Conservation (phyloP, 1,284 basidiomycete genomes). For the Abortiporus biennis region DNA sequence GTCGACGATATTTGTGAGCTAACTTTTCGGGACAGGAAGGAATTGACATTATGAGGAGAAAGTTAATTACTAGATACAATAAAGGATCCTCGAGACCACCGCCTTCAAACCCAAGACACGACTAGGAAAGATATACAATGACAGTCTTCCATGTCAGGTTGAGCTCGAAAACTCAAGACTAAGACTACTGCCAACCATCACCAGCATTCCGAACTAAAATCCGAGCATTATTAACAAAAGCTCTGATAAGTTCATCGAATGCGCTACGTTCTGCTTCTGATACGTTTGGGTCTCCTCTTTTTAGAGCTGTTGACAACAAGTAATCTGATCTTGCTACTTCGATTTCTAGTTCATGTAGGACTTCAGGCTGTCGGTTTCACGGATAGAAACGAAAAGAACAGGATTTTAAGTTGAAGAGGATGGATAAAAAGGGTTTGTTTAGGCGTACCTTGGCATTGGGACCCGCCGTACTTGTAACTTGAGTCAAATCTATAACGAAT, state of each 20-base stretch:
- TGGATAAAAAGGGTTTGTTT: slow-evolving; percentile 2
- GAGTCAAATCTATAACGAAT: slow-evolving; percentile 89
- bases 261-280: slow-evolving; percentile 61
- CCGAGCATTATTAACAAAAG: slow-evolving; percentile 77
- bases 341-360: slow-evolving; percentile 67
- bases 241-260: slow-evolving; percentile 75
- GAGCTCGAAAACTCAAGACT: too few relatives aligned
- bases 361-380: slow-evolving; percentile 40
- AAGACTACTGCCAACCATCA: slow-evolving; percentile 27
- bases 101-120: too few relatives aligned
- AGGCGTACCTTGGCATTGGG: slow-evolving; percentile 43
- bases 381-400: slow-evolving; percentile 3
- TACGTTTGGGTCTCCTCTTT: slow-evolving; percentile 49
- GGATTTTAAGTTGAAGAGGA: slow-evolving; percentile 5
- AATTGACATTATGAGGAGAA: too few relatives aligned
- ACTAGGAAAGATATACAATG: too few relatives aligned
- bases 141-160: too few relatives aligned
- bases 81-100: too few relatives aligned
- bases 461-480: slow-evolving; percentile 60
- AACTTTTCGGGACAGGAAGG: too few relatives aligned
- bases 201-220: slow-evolving; percentile 66
- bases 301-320: slow-evolving; percentile 50
- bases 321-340: slow-evolving; percentile 62
- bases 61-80: too few relatives aligned
- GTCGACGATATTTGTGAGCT: too few relatives aligned